Conservation (phyloP, 1,139 yeast genomes). For the Blastobotrys illinoisensis region DNA sequence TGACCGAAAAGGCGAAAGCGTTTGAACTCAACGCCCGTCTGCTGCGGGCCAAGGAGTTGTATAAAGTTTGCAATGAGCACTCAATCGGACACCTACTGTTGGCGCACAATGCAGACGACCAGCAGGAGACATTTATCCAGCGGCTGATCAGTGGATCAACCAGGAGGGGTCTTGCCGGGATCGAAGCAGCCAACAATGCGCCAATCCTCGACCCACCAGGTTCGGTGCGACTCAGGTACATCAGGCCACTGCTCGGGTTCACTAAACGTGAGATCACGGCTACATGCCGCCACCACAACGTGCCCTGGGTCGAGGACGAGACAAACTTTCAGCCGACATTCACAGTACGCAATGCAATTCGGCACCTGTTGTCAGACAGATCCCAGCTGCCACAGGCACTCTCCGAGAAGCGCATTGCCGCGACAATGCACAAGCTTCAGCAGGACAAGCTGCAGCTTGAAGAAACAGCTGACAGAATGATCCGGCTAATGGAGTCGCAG, state of each 20-base stretch:
- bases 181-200: slow-evolving; percentile 25
- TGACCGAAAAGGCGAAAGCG: slow-evolving; percentile 9
- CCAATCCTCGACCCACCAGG: slow-evolving; percentile 23
- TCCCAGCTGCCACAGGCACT: slow-evolving; percentile 4
- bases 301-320: slow-evolving; percentile 64
- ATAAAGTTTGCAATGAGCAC: slow-evolving; percentile 33
- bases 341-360: slow-evolving; percentile 49
- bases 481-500: not conserved
- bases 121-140: slow-evolving; percentile 61
- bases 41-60: slow-evolving; percentile 45
- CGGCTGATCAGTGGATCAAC: slow-evolving; percentile 52
- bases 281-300: slow-evolving; percentile 39
- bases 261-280: slow-evolving; percentile 42
- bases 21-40: slow-evolving; percentile 33
- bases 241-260: slow-evolving; percentile 52
- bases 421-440: slow-evolving; percentile 5
- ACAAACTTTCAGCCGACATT: slow-evolving; percentile 52
- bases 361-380: slow-evolving; percentile 18
- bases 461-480: not conserved
- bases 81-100: slow-evolving; percentile 40
- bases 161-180: slow-evolving; percentile 51
- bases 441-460: slow-evolving; percentile 1
- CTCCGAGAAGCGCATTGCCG: not conserved
- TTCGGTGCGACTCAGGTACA: slow-evolving; percentile 15
- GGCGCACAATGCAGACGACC: slow-evolving; percentile 72